Percentiles rank a stretch among this genome's conserved stretches.
Conservation (phyloP, 495 filamentous ascomycete genomes). For the Xylaria nigripes region DNA sequence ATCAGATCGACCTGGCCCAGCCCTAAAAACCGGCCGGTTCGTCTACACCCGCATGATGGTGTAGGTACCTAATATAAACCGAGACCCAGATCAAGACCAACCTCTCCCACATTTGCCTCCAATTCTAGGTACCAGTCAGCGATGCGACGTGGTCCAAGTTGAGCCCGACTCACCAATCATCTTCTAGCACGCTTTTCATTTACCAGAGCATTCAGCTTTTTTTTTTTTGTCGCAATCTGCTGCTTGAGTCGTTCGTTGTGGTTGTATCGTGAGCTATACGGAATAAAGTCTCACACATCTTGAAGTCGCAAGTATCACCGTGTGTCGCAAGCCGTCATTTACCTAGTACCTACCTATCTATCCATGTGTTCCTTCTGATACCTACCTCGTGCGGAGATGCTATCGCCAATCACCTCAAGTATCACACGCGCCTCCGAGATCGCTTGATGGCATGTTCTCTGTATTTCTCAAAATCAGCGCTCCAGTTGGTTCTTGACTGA, state of each 20-base stretch:
- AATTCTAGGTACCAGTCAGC: constrained; percentile 5
- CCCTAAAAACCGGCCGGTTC: not conserved
- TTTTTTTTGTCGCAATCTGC: constrained; percentile 22
- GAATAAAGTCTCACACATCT: constrained; percentile 10
- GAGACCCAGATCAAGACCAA: constrained; percentile 1
- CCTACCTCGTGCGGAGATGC: constrained; percentile 9
- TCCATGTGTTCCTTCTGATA: not conserved
- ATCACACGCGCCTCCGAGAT: constrained; percentile 17
- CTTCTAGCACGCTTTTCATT: constrained; percentile 34
- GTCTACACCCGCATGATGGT: not conserved
- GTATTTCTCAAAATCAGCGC: constrained; percentile 5
- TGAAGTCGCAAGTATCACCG: constrained; percentile 22
- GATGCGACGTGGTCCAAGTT: constrained; percentile 48
- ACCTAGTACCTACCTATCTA: constrained; percentile 15
- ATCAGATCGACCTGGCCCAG: not conserved
- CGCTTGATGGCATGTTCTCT: constrained; percentile 23
- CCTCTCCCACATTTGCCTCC: not conserved
- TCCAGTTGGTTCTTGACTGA: constrained; percentile 17
- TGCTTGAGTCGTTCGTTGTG: constrained; percentile 12
- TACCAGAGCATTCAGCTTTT: constrained; percentile 34
- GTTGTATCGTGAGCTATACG: constrained; percentile 10
- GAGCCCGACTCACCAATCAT: constrained; percentile 31
- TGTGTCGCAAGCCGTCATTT: constrained; percentile 16
- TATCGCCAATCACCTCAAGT: constrained; percentile 13
- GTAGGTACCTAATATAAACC: not conserved